Evolutionary conservation across 768 basidiomycete species (phyloP), one percentile per base, ranked within the genome.

Genomic region (Suillus alpinus): DNA sequence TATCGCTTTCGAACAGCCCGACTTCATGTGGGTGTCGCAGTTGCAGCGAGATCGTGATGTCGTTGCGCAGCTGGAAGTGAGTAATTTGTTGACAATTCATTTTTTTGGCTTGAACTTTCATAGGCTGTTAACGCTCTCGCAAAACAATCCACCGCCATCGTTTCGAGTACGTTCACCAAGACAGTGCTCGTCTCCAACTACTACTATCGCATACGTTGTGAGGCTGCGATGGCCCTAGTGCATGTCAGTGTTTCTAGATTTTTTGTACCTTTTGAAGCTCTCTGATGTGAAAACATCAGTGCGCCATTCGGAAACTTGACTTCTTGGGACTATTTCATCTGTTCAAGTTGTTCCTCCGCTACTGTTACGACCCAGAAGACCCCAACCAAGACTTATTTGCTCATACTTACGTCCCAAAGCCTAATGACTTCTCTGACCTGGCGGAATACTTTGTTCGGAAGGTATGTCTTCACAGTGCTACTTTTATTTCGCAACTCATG

Each of bases 11-110:
- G 91, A 95, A 56, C 94, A 98, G 76, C 94, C 93, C 46, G 95
- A 95, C 77, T 98, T 95, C 69, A 96, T 96, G 93, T 99, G 95
- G 95, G 91, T 96, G 23, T 93, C 89, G 43, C 97, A 98, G 71
- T 78, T 99, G 56, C 94, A 96, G 75, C 81, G 95, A 59, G 97
- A 99, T 74, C 80, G 94, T 63, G 97, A 99, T 75, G 95, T 99
- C 40, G 89, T 98, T 23, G 97, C 96, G 2, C 97, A 99, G 73
- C 79, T 98, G 14, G 95, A 98, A 87, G 96, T 93, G 65, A 67
- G 87, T 73, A 26, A 13, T 41, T 46, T 23, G 29, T 44, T 31
- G 37, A 36, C 16, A n/a, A 59, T 29, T 16, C 43, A 16, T 10
- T 6, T 41, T 20, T 53, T 31, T 59, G 61, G 23, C 34, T 65